Evolutionary conservation across 805 yeast species (phyloP).

Genomic region (Ogataea zsoltii): DNA sequence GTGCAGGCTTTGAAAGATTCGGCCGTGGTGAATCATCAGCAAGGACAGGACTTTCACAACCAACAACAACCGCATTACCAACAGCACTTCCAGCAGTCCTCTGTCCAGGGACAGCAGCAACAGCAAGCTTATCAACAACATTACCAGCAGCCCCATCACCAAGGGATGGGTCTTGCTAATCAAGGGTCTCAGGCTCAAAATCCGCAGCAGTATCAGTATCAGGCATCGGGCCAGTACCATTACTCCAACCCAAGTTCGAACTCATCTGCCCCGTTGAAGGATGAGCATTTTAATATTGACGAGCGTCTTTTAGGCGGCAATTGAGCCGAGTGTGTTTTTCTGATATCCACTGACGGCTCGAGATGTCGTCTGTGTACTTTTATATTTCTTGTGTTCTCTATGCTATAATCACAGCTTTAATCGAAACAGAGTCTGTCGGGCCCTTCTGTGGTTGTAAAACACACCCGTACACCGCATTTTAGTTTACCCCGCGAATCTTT

Average conservation of each 20-base stretch:
- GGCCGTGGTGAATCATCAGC: slow-evolving; percentile 13
- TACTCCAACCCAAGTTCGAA: slow-evolving; percentile 11
- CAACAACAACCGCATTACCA: slow-evolving; percentile 14
- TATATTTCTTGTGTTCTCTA: not conserved
- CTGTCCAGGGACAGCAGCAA: slow-evolving; percentile 10
- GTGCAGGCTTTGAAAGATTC: slow-evolving; percentile 28
- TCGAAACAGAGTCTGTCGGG: no score
- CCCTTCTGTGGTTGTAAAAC: no score
- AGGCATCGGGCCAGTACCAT: slow-evolving; percentile 10
- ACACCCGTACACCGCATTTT: not conserved
- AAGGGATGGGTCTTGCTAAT: slow-evolving; percentile 4
- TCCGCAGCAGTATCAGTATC: slow-evolving; percentile 13
- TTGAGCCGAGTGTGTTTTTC: slow-evolving; percentile 2
- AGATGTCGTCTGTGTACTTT: not conserved
- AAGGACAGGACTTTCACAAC: slow-evolving; percentile 9
- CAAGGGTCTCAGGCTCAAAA: slow-evolving; percentile 5
- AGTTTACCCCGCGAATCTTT: slow-evolving; percentile 4
- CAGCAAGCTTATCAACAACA: slow-evolving; percentile 13
- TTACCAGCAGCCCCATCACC: slow-evolving; percentile 13
- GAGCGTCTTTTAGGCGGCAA: slow-evolving; percentile 29
- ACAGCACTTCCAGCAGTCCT: slow-evolving; percentile 11
- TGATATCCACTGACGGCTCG: not conserved
- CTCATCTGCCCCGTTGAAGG: slow-evolving; percentile 15
- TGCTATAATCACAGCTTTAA: slow-evolving; percentile 1
- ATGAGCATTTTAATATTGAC: slow-evolving; percentile 31